Conservation (phyloP, 2,329 filamentous ascomycete species). For the Dothideomycetidae sp. region DNA sequence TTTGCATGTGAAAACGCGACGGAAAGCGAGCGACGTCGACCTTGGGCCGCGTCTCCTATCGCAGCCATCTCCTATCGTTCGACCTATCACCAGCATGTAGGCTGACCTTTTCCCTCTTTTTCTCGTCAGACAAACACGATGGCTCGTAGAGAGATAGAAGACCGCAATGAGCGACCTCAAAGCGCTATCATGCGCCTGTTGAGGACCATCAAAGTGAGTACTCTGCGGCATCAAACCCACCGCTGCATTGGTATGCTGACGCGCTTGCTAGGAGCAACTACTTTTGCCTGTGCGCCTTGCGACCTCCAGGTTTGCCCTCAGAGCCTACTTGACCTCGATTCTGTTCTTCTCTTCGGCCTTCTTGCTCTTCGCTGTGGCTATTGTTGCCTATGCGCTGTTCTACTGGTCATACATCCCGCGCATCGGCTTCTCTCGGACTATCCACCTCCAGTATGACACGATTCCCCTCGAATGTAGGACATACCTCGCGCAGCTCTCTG, state of each 20-base stretch:
- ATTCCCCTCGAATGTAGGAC: slow-evolving; percentile 5
- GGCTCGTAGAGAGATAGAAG: slow-evolving; percentile 4
- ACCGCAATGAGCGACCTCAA: slow-evolving; percentile 2
- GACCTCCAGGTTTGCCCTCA: slow-evolving; percentile 47
- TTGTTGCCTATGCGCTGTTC: slow-evolving; percentile 50
- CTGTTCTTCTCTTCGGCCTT: slow-evolving; percentile 40
- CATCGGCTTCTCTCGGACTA: slow-evolving; percentile 44
- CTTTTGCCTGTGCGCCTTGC: slow-evolving; percentile 40
- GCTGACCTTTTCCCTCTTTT: not conserved
- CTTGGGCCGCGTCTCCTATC: slow-evolving; percentile 7
- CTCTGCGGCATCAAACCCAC: not conserved
- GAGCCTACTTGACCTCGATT: slow-evolving; percentile 47
- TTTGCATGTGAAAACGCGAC: no score
- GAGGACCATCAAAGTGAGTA: slow-evolving; percentile 1
- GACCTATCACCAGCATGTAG: slow-evolving; percentile 5
- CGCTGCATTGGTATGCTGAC: not conserved
- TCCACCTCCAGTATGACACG: slow-evolving; percentile 53
- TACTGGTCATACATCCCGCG: slow-evolving; percentile 56
- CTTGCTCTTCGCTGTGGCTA: slow-evolving; percentile 43
- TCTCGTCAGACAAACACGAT: slow-evolving; percentile 7
- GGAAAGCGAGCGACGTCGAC: no score
- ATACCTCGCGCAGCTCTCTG: not conserved
- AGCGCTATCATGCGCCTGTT: slow-evolving; percentile 1
- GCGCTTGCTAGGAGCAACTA: slow-evolving; percentile 34
- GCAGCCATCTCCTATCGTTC: no score